Evolutionary conservation across 148 eudicot genomes (phyloP).

Genomic region (Agrostemma githago): DNA sequence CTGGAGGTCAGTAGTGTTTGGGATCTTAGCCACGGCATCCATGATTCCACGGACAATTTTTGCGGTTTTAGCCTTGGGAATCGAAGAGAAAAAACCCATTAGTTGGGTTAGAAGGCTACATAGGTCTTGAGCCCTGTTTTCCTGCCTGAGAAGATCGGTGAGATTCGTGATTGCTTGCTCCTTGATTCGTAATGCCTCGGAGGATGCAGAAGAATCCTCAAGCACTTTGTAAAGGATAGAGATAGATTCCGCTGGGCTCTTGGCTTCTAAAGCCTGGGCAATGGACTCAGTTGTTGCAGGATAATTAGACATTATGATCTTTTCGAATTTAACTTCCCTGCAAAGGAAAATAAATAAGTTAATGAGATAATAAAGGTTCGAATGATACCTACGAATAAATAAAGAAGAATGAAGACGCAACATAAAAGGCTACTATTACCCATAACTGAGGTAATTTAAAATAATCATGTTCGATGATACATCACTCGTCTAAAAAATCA

Average conservation of each 20-base stretch:
- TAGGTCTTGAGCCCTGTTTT: conserved; percentile 40
- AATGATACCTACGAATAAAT: not conserved
- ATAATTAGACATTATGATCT: conserved; percentile 28
- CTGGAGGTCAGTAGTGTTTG: conserved; percentile 41
- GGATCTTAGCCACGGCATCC: conserved; percentile 46
- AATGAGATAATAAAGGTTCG: not conserved
- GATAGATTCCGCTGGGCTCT: conserved; percentile 35
- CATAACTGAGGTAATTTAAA: not conserved
- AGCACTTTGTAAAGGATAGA: conserved; percentile 40
- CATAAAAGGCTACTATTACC: not conserved
- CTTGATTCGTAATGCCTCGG: conserved; percentile 38
- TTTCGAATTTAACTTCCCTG: not conserved
- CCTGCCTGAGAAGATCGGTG: conserved; percentile 39
- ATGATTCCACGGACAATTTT: conserved; percentile 50
- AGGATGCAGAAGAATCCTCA: conserved; percentile 40
- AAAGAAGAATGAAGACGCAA: not conserved
- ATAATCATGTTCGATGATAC: not conserved
- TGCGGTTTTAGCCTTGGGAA: conserved; percentile 49
- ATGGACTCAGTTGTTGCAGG: conserved; percentile 44
- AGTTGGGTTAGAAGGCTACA: conserved; percentile 38
- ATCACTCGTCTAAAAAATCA: not conserved
- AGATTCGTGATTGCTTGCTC: conserved; percentile 45
- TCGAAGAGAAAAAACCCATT: conserved; percentile 35
- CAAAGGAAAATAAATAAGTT: not conserved
- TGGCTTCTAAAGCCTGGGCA: conserved; percentile 40